These are phyloP conservation scores for Colletotrichum tanaceti DNA, from an alignment of 2,329 filamentous ascomycete genomes.

Conservation along the genomic window DNA sequence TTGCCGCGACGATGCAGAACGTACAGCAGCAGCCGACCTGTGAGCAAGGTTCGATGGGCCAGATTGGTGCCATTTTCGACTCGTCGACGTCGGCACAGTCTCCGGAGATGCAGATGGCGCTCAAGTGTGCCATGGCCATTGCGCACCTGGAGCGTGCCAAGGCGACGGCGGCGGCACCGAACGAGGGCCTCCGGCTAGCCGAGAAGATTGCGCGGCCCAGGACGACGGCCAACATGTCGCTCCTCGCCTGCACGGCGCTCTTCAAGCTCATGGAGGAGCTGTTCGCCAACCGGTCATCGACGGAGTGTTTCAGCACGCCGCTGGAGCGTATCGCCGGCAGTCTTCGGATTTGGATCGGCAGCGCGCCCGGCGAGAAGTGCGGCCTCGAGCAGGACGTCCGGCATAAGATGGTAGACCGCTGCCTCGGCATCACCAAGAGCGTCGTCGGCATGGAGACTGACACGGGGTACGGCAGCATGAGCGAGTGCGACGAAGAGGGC, in stretches of 20 bases:
- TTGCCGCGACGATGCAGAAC: slow-evolving; percentile 66
- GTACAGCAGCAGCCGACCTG: slow-evolving; percentile 60
- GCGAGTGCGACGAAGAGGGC: slow-evolving; percentile 57
- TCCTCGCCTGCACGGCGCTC: slow-evolving; percentile 70
- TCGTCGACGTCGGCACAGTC: slow-evolving; percentile 57
- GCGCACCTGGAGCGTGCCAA: slow-evolving; percentile 65
- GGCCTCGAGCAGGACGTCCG: slow-evolving; percentile 65
- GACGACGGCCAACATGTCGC: slow-evolving; percentile 58
- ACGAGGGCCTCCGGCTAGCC: slow-evolving; percentile 60
- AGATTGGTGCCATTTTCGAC: slow-evolving; percentile 58
- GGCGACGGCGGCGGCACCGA: slow-evolving; percentile 52
- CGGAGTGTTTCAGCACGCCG: slow-evolving; percentile 58
- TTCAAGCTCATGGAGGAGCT: slow-evolving; percentile 69
- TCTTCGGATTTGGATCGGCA: slow-evolving; percentile 71
- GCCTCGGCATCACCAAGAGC: slow-evolving; percentile 65
- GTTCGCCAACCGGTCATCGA: slow-evolving; percentile 58
- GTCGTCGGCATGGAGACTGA: slow-evolving; percentile 71
- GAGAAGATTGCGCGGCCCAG: slow-evolving; percentile 60
- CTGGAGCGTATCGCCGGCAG: slow-evolving; percentile 69
- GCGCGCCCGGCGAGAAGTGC: slow-evolving; percentile 61
- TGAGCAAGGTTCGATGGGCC: slow-evolving; percentile 49
- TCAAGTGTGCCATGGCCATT: slow-evolving; percentile 70
- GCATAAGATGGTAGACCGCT: slow-evolving; percentile 65
- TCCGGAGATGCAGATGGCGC: slow-evolving; percentile 66
- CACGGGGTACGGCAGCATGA: slow-evolving; percentile 70